Percentiles rank a stretch among this genome's conserved stretches.
These are phyloP conservation scores for Baorangia bicolor DNA, from an alignment of 768 basidiomycete genomes.

Conservation along the genomic window DNA sequence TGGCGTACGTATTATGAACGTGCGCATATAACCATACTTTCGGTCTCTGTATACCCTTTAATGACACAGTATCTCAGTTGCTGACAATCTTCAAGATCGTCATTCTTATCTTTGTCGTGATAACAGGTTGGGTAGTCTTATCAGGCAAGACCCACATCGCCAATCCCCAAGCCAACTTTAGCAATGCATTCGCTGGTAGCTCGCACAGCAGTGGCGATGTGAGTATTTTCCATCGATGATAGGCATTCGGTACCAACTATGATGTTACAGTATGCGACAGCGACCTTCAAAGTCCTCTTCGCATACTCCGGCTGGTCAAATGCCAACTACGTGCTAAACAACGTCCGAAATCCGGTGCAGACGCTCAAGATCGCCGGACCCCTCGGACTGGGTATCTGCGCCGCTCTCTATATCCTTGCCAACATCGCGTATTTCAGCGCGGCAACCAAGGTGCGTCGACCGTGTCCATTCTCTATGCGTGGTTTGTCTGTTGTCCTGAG, in stretches of 20 bases:
- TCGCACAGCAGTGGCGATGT: conserved; percentile 52
- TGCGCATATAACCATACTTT: conserved; percentile 18
- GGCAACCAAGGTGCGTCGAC: conserved; percentile 18
- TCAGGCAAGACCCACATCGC: conserved; percentile 53
- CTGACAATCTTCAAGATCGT: conserved; percentile 55
- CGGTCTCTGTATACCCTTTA: not conserved
- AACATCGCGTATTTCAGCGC: conserved; percentile 58
- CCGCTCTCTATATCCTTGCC: conserved; percentile 51
- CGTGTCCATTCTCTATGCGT: too few relatives aligned
- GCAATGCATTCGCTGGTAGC: conserved; percentile 54
- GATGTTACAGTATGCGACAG: conserved; percentile 51
- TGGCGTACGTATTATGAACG: conserved; percentile 56
- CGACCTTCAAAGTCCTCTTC: conserved; percentile 60
- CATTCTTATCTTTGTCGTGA: conserved; percentile 53
- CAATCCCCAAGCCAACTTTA: conserved; percentile 58
- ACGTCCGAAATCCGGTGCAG: conserved; percentile 56
- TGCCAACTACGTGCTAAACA: conserved; percentile 57
- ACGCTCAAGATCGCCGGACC: conserved; percentile 64
- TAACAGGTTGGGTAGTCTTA: conserved; percentile 62
- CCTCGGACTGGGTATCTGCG: conserved; percentile 54
- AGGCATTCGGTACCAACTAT: not conserved
- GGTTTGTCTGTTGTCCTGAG: not conserved
- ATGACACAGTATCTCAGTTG: conserved; percentile 27
- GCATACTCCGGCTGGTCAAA: conserved; percentile 55
- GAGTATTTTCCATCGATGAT: not conserved